These are phyloP conservation scores for Psilocybe cyanescens DNA, from an alignment of 768 basidiomycete genomes.

Conservation along the genomic window DNA sequence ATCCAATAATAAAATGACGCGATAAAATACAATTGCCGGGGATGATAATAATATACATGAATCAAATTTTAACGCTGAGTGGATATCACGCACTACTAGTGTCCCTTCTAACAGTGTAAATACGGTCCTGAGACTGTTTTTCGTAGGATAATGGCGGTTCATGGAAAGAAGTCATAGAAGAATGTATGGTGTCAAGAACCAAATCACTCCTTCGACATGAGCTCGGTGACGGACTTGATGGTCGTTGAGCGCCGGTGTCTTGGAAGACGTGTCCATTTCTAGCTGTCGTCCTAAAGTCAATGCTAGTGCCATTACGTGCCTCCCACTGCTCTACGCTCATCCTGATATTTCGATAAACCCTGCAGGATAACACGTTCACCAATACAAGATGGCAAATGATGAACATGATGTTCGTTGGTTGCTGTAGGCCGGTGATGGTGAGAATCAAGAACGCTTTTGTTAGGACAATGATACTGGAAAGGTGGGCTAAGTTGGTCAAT, in stretches of 20 bases:
- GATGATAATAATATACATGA: conserved; percentile 2
- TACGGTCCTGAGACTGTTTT: not conserved
- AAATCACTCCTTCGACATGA: conserved; percentile 8
- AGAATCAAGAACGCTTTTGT: conserved; percentile 10
- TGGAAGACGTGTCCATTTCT: conserved; percentile 3
- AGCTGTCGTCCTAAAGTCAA: conserved; percentile 4
- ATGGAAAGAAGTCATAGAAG: not conserved
- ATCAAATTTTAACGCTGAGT: not conserved
- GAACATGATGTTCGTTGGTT: conserved; percentile 8
- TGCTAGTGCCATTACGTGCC: conserved; percentile 1
- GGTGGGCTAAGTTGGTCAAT: not conserved
- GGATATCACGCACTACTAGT: not conserved
- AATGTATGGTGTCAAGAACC: not conserved
- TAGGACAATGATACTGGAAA: conserved; percentile 1
- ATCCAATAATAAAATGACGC: not conserved
- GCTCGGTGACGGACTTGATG: conserved; percentile 3
- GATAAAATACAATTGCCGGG: not conserved
- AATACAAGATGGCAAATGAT: conserved; percentile 14
- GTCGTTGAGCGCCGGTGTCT: not conserved
- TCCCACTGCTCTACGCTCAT: conserved; percentile 8
- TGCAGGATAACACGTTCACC: conserved; percentile 11
- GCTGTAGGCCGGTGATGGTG: not conserved
- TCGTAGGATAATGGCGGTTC: not conserved
- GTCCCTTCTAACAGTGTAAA: not conserved
- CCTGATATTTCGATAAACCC: conserved; percentile 14